Percentiles rank a stretch among this genome's conserved stretches.
phyloP scores from a whole-genome alignment of 192 early-diverging fungal genomes.

The Backusella westeae region DNA sequence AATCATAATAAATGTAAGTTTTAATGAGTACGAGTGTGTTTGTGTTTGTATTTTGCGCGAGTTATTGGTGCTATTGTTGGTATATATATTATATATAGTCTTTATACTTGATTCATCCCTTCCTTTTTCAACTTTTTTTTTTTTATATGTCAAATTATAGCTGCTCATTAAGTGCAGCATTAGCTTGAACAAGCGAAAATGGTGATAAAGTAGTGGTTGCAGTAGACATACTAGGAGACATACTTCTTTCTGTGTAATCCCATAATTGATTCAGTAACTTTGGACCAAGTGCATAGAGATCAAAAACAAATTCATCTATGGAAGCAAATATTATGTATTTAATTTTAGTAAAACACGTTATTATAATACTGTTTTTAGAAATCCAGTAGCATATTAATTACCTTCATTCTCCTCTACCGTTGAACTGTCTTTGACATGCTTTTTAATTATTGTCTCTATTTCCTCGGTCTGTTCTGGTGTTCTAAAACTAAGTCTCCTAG shows the following conservation, averaged over 20 bases:
- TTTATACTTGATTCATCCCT: too few species aligned
- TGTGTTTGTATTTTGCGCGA: too few species aligned
- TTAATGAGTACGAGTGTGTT: too few species aligned
- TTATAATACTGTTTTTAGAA: too few species aligned
- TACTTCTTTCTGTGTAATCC: slow-evolving; percentile 12
- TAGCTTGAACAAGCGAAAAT: not conserved
- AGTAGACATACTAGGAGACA: not conserved
- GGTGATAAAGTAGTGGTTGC: not conserved
- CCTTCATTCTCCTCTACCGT: not conserved
- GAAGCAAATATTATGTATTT: not conserved
- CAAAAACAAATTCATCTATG: slow-evolving; percentile 6
- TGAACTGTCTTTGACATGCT: not conserved
- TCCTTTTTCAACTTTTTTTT: too few species aligned
- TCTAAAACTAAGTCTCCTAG: not conserved
- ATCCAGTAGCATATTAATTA: not conserved
- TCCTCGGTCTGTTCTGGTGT: not conserved
- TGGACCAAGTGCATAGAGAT: slow-evolving; percentile 28
- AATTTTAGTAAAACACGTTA: not conserved
- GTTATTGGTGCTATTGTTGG: too few species aligned
- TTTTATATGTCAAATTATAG: not conserved
- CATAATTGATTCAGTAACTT: slow-evolving; percentile 15
- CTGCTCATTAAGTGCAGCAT: not conserved
- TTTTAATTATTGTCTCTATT: slow-evolving; percentile 1
- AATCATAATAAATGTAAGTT: too few species aligned
- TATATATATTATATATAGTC: too few species aligned